Percentiles rank a stretch among this genome's conserved stretches.
Conservation (phyloP, 1,139 yeast species). For the Protomyces macrosporus region DNA sequence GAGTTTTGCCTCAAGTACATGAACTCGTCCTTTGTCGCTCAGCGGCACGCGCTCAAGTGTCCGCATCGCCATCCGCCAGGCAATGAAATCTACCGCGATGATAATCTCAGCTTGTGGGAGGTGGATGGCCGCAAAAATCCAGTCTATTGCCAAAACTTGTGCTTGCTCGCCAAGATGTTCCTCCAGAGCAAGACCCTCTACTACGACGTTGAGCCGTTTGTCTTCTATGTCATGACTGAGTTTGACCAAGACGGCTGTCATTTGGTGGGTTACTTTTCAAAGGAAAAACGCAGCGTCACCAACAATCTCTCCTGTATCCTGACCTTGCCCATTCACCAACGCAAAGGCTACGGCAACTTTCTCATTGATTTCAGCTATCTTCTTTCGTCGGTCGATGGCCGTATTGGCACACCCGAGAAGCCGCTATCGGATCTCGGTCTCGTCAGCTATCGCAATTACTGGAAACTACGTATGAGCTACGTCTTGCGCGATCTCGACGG, state of each 20-base stretch:
- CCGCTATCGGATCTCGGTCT: conserved; percentile 85
- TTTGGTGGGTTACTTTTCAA: conserved; percentile 90
- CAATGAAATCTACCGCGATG: conserved; percentile 74
- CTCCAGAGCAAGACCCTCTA: conserved; percentile 85
- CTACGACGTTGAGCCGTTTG: conserved; percentile 91
- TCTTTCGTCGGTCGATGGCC: conserved; percentile 65
- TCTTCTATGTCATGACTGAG: conserved; percentile 78
- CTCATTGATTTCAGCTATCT: conserved; percentile 85
- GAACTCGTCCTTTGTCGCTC: conserved; percentile 60
- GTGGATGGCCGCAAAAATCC: conserved; percentile 85
- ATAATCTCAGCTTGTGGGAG: conserved; percentile 70
- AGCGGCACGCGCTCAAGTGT: conserved; percentile 52
- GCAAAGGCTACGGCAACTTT: conserved; percentile 84
- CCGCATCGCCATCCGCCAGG: conserved; percentile 79
- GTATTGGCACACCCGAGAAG: conserved; percentile 89
- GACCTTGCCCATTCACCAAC: conserved; percentile 80
- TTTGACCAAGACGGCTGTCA: conserved; percentile 58
- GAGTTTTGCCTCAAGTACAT: conserved; percentile 80
- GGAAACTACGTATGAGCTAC: conserved; percentile 65
- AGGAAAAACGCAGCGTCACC: conserved; percentile 46
- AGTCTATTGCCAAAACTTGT: conserved; percentile 75
- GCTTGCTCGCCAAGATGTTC: conserved; percentile 81
- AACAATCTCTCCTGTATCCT: conserved; percentile 87
- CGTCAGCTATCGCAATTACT: conserved; percentile 76
- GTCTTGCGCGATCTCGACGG: conserved; percentile 43